A percentile compares a stretch with the other conserved stretches of the same genome.
Conservation (phyloP, 768 basidiomycete species). For the Boletus vinaceobasis region DNA sequence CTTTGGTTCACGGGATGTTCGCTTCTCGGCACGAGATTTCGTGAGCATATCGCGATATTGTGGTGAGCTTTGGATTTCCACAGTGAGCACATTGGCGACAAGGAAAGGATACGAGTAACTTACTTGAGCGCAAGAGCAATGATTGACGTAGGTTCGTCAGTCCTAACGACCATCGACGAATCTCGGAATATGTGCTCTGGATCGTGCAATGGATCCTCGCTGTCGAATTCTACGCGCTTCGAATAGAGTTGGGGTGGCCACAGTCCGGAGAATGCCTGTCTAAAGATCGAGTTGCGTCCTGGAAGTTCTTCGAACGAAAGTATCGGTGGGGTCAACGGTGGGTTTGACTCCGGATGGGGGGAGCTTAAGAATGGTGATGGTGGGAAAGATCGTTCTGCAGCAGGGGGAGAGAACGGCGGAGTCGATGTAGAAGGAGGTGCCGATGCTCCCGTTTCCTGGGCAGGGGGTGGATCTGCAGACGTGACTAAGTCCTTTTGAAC, state of each 20-base stretch:
- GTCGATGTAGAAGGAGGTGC: conserved; percentile 19
- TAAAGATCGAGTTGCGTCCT: conserved; percentile 67
- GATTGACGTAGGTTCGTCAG: conserved; percentile 97
- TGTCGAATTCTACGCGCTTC: conserved; percentile 55
- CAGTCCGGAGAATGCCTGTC: conserved; percentile 58
- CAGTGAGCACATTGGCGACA: conserved; percentile 4
- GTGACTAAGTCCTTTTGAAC: conserved; percentile 6
- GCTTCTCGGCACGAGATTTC: conserved; percentile 75
- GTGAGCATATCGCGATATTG: conserved; percentile 78
- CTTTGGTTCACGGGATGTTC: conserved; percentile 54
- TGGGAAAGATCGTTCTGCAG: conserved; percentile 34
- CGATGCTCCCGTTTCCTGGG: conserved; percentile 30
- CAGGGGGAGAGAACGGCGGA: conserved; percentile 27
- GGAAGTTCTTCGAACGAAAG: conserved; percentile 52
- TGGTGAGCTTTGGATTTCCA: conserved; percentile 52
- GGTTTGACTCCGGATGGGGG: conserved; percentile 32
- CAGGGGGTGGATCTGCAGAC: neutral
- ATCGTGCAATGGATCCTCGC: conserved; percentile 67
- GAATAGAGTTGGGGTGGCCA: conserved; percentile 63
- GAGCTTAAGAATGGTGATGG: conserved; percentile 55
- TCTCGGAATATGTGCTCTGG: conserved; percentile 94
- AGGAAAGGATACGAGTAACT: conserved; percentile 21
- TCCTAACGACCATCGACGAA: conserved; percentile 90
- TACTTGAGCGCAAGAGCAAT: conserved; percentile 92
- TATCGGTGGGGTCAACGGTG: conserved; percentile 44